These are phyloP conservation scores for Trifolium fragiferum DNA, from an alignment of 306 rosid species.

Conservation along the genomic window DNA sequence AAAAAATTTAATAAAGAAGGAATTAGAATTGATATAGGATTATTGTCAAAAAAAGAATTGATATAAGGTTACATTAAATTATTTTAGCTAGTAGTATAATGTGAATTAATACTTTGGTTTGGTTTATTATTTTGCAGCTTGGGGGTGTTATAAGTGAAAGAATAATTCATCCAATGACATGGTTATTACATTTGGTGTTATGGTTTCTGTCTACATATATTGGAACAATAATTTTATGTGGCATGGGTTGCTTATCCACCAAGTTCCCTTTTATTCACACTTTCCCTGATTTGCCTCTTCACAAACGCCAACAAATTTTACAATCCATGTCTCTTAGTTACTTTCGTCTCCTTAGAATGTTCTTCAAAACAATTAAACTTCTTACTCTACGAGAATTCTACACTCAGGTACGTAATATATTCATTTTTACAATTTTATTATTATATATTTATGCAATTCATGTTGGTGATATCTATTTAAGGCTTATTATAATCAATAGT, in stretches of 20 bases:
- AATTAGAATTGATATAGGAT: not conserved
- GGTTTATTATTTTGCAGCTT: conserved; percentile 45
- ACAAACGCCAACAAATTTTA: conserved; percentile 54
- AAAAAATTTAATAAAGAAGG: not conserved
- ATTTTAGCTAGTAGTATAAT: not conserved
- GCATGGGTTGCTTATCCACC: conserved; percentile 43
- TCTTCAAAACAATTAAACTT: conserved; percentile 57
- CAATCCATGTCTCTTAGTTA: conserved; percentile 57
- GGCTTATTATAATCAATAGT: not conserved
- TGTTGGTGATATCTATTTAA: not conserved
- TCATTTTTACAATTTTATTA: no score
- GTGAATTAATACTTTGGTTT: not conserved
- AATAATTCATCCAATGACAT: conserved; percentile 60
- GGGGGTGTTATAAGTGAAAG: conserved; percentile 54
- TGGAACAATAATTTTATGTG: conserved; percentile 64
- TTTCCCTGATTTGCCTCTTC: conserved; percentile 40
- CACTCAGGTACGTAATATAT: conserved; percentile 58
- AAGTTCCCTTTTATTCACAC: conserved; percentile 59
- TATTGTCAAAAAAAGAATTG: no score
- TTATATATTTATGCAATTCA: not conserved
- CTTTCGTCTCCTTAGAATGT: conserved; percentile 50
- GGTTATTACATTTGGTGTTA: conserved; percentile 48
- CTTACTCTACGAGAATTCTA: conserved; percentile 63
- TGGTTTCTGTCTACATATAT: conserved; percentile 67
- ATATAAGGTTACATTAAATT: not conserved